Base-by-base conservation (phyloP, 768 basidiomycete genomes). In the Termitomyces sp. region DNA sequence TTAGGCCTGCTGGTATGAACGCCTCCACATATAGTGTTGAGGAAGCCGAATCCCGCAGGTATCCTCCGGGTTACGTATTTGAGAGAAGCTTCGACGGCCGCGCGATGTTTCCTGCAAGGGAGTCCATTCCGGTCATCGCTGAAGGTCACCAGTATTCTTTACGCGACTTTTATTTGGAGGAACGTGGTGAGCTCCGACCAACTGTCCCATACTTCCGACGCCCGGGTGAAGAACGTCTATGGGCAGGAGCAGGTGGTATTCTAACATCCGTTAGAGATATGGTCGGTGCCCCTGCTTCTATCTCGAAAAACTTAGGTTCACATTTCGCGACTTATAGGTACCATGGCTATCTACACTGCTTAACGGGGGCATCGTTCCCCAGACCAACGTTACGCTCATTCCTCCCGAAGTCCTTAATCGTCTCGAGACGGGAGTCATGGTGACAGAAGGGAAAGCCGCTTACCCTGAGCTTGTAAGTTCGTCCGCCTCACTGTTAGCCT, bases 211-310 rank as follows among this genome's bases (percentile, higher is more conserved):
- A 78, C 59, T 78, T 77, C 53, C 69, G 68, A 32, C 69, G 76
- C 8, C 75, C 76, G 0, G 78, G 78, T 2, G 72, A 79, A 55
- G 79, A 78, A 64, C 60, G 40, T 7, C 70, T 73, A 1, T 78
- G 76, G 76, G 76, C 79, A 3, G 79, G 79, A 5, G 76, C 79
- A 0, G 79, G 76, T 4, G 79, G 79, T 11, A 67, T 80, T 2
- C 58, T 80, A 1, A 72, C 71, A 2, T 78, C 77, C 7, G 75
- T 78, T 0, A 67, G 76, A 22, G 79, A 81, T 64, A 63, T 81
- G 70, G 79, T 78, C 59, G 18, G 36, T 46, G 5, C 16, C 22
- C 1, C 42, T 8, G 12, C 22, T 28, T 51, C n/a, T 48, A 24
- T 28, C 42, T 16, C 40, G 32, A 22, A 39, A 39, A 38, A 35